phyloP scores from a whole-genome alignment of 2,329 filamentous ascomycete species.

The Phaeoacremonium minimum region DNA sequence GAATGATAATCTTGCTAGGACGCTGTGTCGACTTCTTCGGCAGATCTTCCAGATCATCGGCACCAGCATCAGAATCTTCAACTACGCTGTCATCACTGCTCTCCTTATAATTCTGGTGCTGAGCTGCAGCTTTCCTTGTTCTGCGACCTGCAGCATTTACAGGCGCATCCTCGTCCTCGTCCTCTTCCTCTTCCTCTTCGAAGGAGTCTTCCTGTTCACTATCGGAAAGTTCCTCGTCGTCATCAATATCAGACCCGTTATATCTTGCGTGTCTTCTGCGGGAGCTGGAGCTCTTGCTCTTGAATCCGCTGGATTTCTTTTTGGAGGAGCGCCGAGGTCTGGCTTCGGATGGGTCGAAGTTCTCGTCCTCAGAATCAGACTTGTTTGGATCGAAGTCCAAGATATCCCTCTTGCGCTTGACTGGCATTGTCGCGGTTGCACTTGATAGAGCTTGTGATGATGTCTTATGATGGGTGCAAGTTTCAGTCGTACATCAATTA shows the following conservation, averaged over 20 bases:
- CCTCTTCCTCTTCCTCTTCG: conserved; percentile 37
- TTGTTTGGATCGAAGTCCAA: conserved; percentile 62
- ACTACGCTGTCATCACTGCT: conserved; percentile 34
- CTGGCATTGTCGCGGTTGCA: conserved; percentile 52
- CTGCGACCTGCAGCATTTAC: conserved; percentile 43
- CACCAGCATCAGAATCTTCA: conserved; percentile 19
- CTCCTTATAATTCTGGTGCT: conserved; percentile 42
- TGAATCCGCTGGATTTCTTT: conserved; percentile 23
- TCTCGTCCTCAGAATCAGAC: conserved; percentile 62
- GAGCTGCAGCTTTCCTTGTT: conserved; percentile 41
- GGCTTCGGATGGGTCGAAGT: conserved; percentile 53
- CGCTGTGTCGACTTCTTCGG: conserved; percentile 19
- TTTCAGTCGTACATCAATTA: not conserved
- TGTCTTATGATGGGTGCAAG: not conserved
- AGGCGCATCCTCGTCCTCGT: conserved; percentile 32
- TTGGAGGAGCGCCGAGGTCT: conserved; percentile 34
- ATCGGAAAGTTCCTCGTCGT: conserved; percentile 52
- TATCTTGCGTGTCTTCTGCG: conserved; percentile 39
- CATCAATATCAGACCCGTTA: conserved; percentile 58
- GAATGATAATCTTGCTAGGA: conserved; percentile 36
- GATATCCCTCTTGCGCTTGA: conserved; percentile 52
- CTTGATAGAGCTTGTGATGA: conserved; percentile 38
- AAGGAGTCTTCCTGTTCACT: conserved; percentile 48
- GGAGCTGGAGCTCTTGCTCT: conserved; percentile 17
- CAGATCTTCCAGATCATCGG: conserved; percentile 16